Evolutionary conservation across 2,329 filamentous ascomycete genomes (phyloP).

Genomic region (Neodidymelliopsis sp.): DNA sequence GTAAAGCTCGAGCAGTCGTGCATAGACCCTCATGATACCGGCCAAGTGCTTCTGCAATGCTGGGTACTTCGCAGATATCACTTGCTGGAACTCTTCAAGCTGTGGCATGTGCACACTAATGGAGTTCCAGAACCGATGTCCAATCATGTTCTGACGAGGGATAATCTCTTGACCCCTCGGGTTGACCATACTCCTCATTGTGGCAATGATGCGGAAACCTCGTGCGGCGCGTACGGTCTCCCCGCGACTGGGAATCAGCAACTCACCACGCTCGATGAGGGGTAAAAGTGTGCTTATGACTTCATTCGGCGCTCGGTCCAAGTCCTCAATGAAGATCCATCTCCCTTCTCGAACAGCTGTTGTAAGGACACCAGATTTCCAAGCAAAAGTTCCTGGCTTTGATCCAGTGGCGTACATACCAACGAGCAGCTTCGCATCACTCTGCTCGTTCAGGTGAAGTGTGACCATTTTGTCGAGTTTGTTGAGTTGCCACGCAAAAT

Average conservation of each 20-base stretch:
- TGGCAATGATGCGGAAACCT: conserved; percentile 91
- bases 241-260: conserved; percentile 87
- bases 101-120: conserved; percentile 73
- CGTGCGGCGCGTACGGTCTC: conserved; percentile 83
- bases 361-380: conserved; percentile 91
- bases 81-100: conserved; percentile 73
- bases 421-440: conserved; percentile 94
- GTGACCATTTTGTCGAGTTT: conserved; percentile 87
- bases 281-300: conserved; percentile 92
- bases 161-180: conserved; percentile 74
- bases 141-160: conserved; percentile 74
- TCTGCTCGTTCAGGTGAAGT: conserved; percentile 96
- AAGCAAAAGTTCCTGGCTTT: conserved; percentile 87
- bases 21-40: conserved; percentile 65
- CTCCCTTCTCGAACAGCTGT: conserved; percentile 92
- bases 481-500: conserved; percentile 80
- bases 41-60: conserved; percentile 66
- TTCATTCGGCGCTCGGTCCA: conserved; percentile 93
- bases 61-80: conserved; percentile 76
- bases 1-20: conserved; percentile 51
- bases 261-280: conserved; percentile 88
- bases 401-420: conserved; percentile 92
- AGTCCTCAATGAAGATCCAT: conserved; percentile 97
- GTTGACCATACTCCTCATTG: conserved; percentile 74
- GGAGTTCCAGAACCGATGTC: conserved; percentile 83